Base-by-base conservation (phyloP, 768 basidiomycete species). In the Suillus luteus region DNA sequence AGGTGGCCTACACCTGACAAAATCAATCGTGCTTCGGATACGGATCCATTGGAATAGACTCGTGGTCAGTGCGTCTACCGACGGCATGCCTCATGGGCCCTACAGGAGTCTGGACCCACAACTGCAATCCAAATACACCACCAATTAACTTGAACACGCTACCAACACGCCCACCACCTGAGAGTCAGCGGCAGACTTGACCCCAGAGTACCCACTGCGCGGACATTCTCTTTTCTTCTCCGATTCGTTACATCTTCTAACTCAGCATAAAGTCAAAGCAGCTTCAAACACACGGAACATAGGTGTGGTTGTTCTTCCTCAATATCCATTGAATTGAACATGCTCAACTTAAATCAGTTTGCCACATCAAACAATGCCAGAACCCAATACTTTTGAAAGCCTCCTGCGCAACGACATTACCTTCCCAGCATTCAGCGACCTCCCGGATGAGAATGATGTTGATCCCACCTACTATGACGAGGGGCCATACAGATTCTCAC, bases 351-450 rank as follows among this genome's bases (percentile, higher is more conserved):
- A 11, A 58, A 27, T 41, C 24, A 58, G 55, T 27, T 58, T 15
- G 19, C 17, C 7, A 3, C 57, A 31, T 10, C 24, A 57, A 38
- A 58, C 27, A 0, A 58, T 58, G 57, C 41, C 57, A 4, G 10
- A 31, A 3, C 27, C 40, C 40, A 31, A 31, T 1, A 2, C 11
- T 27, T 27, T 40, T 7, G 5, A 41, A 58, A 41, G 57, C 27
- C 24, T 58, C 27, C 11, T 58, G 57, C 57, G 38, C 40, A 58
- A 64, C 5, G 22, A 70, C 71, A 17, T 65, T 15, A 64, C 66
- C 46, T 77, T 76, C 54, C 76, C 76, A 0, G 27, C 63, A 9
- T 75, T 74, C 44, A 9, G 7, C 14, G 62, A 65, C 37, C 68
- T 77, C 3, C 76, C 75, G 3, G 40, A 41, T 14, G 75, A 76